Conservation (phyloP, 164 flowering plant species). For the Vitis rupestris region DNA sequence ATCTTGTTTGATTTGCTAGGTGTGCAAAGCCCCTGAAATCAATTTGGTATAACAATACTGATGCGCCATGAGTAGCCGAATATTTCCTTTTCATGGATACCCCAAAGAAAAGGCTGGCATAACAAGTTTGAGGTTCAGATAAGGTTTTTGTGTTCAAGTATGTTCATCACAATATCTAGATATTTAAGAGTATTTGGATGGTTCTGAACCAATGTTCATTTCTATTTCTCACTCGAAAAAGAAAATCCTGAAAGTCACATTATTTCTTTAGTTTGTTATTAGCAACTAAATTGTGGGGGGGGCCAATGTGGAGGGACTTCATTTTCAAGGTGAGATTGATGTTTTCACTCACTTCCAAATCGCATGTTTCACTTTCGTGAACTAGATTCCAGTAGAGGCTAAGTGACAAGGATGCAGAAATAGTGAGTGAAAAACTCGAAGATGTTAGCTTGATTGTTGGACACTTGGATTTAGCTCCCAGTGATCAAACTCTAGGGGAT, state of each 20-base stretch:
- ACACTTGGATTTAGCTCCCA: too few species aligned
- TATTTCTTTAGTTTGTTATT: too few species aligned
- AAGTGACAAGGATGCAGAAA: too few species aligned
- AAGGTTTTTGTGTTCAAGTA: neutral
- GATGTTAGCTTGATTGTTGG: too few species aligned
- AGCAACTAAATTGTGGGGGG: too few species aligned
- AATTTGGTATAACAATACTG: neutral
- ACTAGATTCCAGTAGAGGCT: too few species aligned
- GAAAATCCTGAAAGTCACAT: too few species aligned
- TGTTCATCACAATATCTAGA: slow-evolving; percentile 2
- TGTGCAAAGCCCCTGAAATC: neutral
- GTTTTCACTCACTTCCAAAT: neutral
- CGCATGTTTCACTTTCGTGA: neutral
- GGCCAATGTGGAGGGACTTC: neutral
- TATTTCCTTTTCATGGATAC: neutral
- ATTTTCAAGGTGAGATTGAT: neutral
- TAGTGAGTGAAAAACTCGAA: too few species aligned
- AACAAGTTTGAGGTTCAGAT: neutral
- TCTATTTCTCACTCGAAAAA: too few species aligned
- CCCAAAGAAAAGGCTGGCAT: neutral
- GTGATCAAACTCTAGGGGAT: too few species aligned
- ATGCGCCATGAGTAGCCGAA: neutral
- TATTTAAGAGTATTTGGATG: neutral
- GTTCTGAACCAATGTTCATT: neutral
- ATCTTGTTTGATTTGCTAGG: too few species aligned